A percentile compares a stretch with the other conserved stretches of the same genome.
Conservation (phyloP, 2,329 filamentous ascomycete genomes). For the Didymosphaeria variabile region DNA sequence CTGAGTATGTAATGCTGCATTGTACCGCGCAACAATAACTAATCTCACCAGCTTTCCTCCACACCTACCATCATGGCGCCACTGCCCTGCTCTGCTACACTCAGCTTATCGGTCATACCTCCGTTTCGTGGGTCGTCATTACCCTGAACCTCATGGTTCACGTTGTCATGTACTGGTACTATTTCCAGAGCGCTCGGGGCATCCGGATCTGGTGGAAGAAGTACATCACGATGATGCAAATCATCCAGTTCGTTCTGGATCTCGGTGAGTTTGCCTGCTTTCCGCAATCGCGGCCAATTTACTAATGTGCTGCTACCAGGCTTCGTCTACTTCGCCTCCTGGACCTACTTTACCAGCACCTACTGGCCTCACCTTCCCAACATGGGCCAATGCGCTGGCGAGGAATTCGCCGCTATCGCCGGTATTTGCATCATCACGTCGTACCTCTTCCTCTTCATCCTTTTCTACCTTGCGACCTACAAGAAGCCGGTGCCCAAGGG, state of each 20-base stretch:
- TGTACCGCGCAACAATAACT: constrained; percentile 24
- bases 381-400: constrained; percentile 85
- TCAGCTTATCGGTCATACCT: constrained; percentile 89
- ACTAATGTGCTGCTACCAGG: constrained; percentile 60
- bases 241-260: constrained; percentile 96
- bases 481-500: constrained; percentile 81
- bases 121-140: constrained; percentile 95
- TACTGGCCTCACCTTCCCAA: constrained; percentile 90
- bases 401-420: constrained; percentile 94
- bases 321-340: constrained; percentile 99
- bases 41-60: constrained; percentile 75
- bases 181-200: constrained; percentile 97
- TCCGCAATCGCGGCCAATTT: constrained; percentile 12
- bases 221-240: constrained; percentile 98
- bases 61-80: constrained; percentile 98
- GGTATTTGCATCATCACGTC: constrained; percentile 92
- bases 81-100: constrained; percentile 98
- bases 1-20: constrained; percentile 67
- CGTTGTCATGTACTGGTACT: constrained; percentile 99
- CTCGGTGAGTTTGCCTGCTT: constrained; percentile 70
- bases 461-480: constrained; percentile 98
- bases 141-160: constrained; percentile 92
- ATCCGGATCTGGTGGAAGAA: constrained; percentile 99
- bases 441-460: constrained; percentile 98
- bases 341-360: constrained; percentile 93